These are phyloP conservation scores for Phytophthora quininea DNA, from an alignment of 352 stramenopile genomes.

Conservation along the genomic window DNA sequence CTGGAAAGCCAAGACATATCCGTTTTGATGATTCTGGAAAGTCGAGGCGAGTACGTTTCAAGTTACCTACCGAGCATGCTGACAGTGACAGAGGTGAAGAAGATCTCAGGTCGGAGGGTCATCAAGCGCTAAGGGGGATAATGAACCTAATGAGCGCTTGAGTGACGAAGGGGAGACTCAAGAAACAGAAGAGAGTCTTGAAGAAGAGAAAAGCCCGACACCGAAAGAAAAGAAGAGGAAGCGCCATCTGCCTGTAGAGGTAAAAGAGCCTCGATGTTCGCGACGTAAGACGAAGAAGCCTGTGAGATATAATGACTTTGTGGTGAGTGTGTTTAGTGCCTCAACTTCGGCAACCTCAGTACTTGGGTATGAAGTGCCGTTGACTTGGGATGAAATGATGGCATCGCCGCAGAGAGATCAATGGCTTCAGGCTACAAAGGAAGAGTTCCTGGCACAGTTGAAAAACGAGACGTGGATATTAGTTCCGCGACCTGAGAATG, in stretches of 20 bases:
- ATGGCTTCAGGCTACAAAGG: constrained; percentile 16
- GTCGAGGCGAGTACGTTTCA: too few species aligned
- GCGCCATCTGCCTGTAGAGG: constrained; percentile 15
- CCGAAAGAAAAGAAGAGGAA: constrained; percentile 1
- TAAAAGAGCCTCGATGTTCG: constrained; percentile 4
- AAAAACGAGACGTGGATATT: constrained; percentile 17
- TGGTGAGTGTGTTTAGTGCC: constrained; percentile 9
- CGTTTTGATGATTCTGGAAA: too few species aligned
- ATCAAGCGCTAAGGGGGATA: not conserved
- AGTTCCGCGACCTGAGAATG: constrained; percentile 7
- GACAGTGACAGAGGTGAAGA: not conserved
- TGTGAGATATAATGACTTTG: constrained; percentile 1
- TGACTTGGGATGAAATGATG: constrained; percentile 13
- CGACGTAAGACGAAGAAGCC: constrained; percentile 6
- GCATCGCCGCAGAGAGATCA: constrained; percentile 1
- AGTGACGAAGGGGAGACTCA: not conserved
- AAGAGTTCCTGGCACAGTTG: constrained; percentile 13
- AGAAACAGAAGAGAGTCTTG: constrained; percentile 15
- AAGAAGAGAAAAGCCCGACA: constrained; percentile 12
- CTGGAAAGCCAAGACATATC: too few species aligned
- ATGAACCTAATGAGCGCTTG: not conserved
- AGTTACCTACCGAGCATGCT: not conserved
- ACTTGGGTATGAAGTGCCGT: constrained; percentile 5
- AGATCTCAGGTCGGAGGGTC: not conserved
- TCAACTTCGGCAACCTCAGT: constrained; percentile 8